Evolutionary conservation across 352 stramenopile species (phyloP).

Genomic region (Peronospora destructor): DNA sequence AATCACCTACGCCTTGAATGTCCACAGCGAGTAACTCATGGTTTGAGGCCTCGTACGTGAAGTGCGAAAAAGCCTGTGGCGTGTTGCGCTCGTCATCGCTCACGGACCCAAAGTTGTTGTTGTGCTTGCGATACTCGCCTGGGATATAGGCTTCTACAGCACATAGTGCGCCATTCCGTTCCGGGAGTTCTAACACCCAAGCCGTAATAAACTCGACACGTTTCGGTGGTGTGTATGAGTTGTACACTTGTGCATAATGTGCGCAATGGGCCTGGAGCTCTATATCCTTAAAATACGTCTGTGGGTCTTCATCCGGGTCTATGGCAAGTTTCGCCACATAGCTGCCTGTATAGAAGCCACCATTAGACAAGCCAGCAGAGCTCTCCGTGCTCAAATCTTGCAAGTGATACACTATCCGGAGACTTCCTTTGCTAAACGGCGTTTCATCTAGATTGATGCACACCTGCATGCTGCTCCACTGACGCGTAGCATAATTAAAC

Average conservation of each 20-base stretch:
- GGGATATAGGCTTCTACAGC: conserved; percentile 77
- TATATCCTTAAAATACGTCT: conserved; percentile 87
- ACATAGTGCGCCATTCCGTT: conserved; percentile 63
- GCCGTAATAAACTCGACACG: conserved; percentile 76
- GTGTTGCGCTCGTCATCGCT: conserved; percentile 83
- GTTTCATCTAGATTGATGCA: conserved; percentile 72
- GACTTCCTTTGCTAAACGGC: conserved; percentile 73
- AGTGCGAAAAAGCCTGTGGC: conserved; percentile 89
- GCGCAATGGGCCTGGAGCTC: conserved; percentile 83
- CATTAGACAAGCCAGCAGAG: conserved; percentile 19
- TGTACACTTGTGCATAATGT: conserved; percentile 80
- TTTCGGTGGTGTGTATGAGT: conserved; percentile 78
- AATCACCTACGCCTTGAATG: conserved; percentile 92
- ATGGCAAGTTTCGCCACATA: conserved; percentile 86
- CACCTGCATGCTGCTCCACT: conserved; percentile 67
- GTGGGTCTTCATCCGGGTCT: conserved; percentile 78
- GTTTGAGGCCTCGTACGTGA: conserved; percentile 90
- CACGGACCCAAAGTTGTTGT: conserved; percentile 85
- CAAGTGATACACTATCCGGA: conserved; percentile 77
- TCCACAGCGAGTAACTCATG: conserved; percentile 90
- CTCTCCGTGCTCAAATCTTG: conserved; percentile 44
- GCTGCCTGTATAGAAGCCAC: conserved; percentile 31
- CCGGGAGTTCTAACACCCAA: conserved; percentile 75
- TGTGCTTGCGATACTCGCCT: conserved; percentile 84
- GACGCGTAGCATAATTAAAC: conserved; percentile 67